phyloP scores from a whole-genome alignment of 768 basidiomycete species.

The Pleurotus citrinopileatus region DNA sequence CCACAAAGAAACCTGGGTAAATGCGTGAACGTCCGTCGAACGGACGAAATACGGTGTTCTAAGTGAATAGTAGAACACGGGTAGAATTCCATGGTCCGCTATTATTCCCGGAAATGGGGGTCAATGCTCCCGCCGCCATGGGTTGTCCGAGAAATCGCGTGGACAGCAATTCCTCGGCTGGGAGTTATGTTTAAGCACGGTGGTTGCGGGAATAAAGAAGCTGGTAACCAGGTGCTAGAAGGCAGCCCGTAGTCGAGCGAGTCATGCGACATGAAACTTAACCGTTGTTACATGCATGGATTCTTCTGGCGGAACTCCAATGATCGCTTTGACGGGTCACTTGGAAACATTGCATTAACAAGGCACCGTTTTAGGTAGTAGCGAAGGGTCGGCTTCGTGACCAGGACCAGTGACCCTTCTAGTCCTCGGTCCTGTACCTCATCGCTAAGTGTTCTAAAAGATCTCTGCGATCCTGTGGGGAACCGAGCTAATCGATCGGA shows the following conservation, averaged over 20 bases:
- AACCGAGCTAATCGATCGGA: constrained; percentile 5
- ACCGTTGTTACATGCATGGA: too few relatives aligned
- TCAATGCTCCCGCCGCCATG: constrained; percentile 1
- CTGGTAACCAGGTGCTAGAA: background rate
- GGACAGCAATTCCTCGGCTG: background rate
- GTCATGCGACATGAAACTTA: too few relatives aligned
- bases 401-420: too few relatives aligned
- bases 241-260: background rate
- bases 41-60: constrained; percentile 6
- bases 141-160: background rate
- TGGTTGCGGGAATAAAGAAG: background rate
- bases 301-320: too few relatives aligned
- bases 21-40: background rate
- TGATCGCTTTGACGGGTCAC: background rate
- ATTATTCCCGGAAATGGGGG: background rate
- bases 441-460: background rate
- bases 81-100: background rate
- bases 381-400: too few relatives aligned
- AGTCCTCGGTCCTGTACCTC: background rate
- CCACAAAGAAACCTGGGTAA: background rate
- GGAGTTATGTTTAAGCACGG: background rate
- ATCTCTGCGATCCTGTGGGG: background rate
- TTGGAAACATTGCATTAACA: background rate
- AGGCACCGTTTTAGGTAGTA: background rate
- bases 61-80: background rate